Evolutionary conservation across 257 asterid species (phyloP).

Genomic region (Fraxinus americana): DNA sequence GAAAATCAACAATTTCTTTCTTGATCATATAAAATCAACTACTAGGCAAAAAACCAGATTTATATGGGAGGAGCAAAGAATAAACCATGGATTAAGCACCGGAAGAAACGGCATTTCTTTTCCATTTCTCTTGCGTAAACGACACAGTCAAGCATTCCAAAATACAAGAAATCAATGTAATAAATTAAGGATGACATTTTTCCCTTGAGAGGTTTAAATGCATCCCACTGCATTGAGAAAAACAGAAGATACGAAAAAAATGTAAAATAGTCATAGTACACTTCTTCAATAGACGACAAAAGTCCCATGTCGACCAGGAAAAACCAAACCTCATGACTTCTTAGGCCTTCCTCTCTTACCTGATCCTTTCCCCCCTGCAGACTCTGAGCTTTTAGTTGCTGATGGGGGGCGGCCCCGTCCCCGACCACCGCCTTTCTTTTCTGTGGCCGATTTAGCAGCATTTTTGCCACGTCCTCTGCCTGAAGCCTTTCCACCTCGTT

Average conservation of each 20-base stretch:
- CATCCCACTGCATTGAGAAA: constrained; percentile 30
- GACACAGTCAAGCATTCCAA: constrained; percentile 26
- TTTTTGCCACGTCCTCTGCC: constrained; percentile 59
- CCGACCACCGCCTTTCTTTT: constrained; percentile 51
- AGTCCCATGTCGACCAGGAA: neutral
- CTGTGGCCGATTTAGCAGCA: constrained; percentile 38
- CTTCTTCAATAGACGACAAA: constrained; percentile 12
- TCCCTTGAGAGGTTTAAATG: constrained; percentile 20
- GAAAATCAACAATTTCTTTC: no score
- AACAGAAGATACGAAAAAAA: neutral
- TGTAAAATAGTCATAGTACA: constrained; percentile 23
- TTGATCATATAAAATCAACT: no score
- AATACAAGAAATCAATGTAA: constrained; percentile 18
- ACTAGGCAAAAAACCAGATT: neutral
- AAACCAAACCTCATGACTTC: constrained; percentile 40
- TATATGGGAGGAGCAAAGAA: neutral
- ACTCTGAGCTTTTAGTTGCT: constrained; percentile 31
- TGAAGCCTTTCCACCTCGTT: constrained; percentile 39
- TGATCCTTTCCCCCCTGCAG: constrained; percentile 36
- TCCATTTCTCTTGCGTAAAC: neutral
- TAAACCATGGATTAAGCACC: neutral
- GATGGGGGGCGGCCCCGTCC: constrained; percentile 76
- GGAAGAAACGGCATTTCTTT: neutral
- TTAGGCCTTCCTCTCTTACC: constrained; percentile 84
- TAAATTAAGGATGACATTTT: constrained; percentile 33